Percentiles rank a stretch among this genome's conserved stretches.
These are phyloP conservation scores for Leishmania guyanensis DNA, from an alignment of 208 protist species.

Conservation along the genomic window DNA sequence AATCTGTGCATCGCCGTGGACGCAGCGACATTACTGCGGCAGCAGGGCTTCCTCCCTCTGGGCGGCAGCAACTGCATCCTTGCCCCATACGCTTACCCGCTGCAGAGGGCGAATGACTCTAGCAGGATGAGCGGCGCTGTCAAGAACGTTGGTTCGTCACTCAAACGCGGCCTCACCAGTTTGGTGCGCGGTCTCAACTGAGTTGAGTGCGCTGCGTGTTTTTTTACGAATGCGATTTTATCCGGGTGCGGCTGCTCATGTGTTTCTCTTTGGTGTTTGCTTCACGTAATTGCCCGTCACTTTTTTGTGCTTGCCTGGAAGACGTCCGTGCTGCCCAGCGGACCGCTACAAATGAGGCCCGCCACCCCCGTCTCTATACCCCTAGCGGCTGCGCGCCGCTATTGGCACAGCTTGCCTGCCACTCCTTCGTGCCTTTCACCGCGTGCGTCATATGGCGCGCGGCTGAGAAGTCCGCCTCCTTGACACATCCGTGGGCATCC, in stretches of 20 bases:
- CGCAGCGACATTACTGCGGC: constrained; percentile 46
- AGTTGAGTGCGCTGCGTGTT: neutral
- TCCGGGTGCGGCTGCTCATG: neutral
- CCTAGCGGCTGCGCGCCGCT: neutral
- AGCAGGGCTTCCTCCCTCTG: constrained; percentile 38
- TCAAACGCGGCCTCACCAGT: constrained; percentile 72
- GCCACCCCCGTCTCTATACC: neutral
- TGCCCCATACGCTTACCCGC: constrained; percentile 59
- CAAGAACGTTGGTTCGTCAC: constrained; percentile 62
- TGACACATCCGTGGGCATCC: neutral
- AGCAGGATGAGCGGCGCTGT: constrained; percentile 38
- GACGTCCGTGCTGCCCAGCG: neutral
- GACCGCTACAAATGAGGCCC: neutral
- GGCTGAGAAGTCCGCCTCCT: no score
- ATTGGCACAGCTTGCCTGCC: neutral
- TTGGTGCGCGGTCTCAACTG: constrained; percentile 73
- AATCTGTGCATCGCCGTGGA: constrained; percentile 48
- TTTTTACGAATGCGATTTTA: neutral
- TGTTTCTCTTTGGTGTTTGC: neutral
- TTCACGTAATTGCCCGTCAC: neutral
- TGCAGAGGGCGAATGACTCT: constrained; percentile 34
- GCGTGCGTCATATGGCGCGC: no score
- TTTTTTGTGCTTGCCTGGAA: neutral
- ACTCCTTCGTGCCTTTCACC: neutral
- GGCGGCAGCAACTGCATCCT: constrained; percentile 48